These are phyloP conservation scores for Aspergillus transmontanensis DNA, from an alignment of 2,329 filamentous ascomycete species.

Conservation along the genomic window DNA sequence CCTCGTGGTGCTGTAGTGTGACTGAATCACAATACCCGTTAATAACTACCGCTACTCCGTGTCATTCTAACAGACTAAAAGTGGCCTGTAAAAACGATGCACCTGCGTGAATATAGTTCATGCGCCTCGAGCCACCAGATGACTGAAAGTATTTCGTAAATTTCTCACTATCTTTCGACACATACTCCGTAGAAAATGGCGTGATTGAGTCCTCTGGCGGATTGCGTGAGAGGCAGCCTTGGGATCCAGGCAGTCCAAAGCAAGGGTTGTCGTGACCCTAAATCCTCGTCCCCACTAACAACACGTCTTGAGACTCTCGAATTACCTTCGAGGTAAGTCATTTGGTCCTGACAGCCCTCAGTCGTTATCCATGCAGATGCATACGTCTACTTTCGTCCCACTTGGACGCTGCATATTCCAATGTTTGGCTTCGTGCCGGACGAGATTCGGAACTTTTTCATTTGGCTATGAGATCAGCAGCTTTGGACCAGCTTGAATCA, in stretches of 20 bases:
- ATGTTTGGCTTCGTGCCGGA: neutral
- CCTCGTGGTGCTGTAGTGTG: neutral
- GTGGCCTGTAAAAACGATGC: neutral
- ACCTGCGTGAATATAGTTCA: neutral
- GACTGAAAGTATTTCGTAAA: neutral
- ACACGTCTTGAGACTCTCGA: neutral
- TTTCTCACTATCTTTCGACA: neutral
- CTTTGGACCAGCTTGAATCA: neutral
- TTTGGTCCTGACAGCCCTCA: neutral
- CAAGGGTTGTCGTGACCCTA: neutral
- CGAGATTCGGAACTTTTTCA: neutral
- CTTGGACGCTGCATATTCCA: neutral
- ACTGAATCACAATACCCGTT: neutral
- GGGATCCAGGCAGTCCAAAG: constrained; percentile 2
- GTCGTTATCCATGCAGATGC: neutral
- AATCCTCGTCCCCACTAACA: neutral
- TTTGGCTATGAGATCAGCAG: neutral
- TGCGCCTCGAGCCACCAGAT: neutral
- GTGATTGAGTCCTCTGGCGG: neutral
- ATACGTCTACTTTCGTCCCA: neutral
- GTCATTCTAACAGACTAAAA: neutral
- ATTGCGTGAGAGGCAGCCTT: constrained; percentile 9
- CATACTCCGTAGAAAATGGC: neutral
- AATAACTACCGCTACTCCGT: neutral
- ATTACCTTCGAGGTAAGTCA: neutral